Percentiles rank a stretch among this genome's conserved stretches.
phyloP scores from a whole-genome alignment of 805 yeast genomes.

The Limtongia smithiae region DNA sequence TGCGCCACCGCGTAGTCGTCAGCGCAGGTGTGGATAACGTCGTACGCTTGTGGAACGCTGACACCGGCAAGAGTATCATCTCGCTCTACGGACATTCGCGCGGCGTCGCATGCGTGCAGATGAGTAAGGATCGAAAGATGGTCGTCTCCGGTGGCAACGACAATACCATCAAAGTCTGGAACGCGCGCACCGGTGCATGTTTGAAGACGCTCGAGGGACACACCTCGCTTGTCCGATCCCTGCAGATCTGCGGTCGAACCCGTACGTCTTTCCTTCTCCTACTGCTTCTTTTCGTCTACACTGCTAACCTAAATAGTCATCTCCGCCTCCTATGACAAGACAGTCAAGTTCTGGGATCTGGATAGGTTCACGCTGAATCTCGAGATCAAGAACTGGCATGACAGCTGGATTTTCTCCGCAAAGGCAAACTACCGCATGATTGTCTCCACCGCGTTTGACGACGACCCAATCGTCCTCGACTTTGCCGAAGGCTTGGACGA shows the following conservation, averaged over 20 bases:
- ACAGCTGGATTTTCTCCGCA: slow-evolving; percentile 38
- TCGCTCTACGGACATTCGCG: slow-evolving; percentile 75
- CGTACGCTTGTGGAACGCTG: slow-evolving; percentile 77
- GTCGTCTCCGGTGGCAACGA: slow-evolving; percentile 85
- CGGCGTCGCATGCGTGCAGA: slow-evolving; percentile 80
- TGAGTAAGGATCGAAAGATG: slow-evolving; percentile 64
- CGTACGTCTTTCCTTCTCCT: slow-evolving; percentile 9
- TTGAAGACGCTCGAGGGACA: slow-evolving; percentile 41
- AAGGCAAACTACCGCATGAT: slow-evolving; percentile 33
- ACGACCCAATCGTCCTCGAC: slow-evolving; percentile 36
- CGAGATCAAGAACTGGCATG: slow-evolving; percentile 35
- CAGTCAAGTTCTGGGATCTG: slow-evolving; percentile 39
- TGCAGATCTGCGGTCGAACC: slow-evolving; percentile 31
- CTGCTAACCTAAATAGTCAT: too few relatives aligned
- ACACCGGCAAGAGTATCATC: slow-evolving; percentile 61
- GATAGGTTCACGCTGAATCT: slow-evolving; percentile 31
- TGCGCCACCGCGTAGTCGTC: slow-evolving; percentile 32
- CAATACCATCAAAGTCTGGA: slow-evolving; percentile 80
- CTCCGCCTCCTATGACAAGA: slow-evolving; percentile 40
- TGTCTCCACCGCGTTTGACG: slow-evolving; percentile 38
- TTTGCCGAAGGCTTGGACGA: slow-evolving; percentile 35
- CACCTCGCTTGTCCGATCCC: slow-evolving; percentile 72
- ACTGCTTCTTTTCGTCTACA: too few relatives aligned
- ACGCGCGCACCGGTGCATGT: not conserved
- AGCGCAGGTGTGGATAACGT: slow-evolving; percentile 64